These are phyloP conservation scores for Herpetomonas tarakana DNA, from an alignment of 208 protist species.

Conservation along the genomic window DNA sequence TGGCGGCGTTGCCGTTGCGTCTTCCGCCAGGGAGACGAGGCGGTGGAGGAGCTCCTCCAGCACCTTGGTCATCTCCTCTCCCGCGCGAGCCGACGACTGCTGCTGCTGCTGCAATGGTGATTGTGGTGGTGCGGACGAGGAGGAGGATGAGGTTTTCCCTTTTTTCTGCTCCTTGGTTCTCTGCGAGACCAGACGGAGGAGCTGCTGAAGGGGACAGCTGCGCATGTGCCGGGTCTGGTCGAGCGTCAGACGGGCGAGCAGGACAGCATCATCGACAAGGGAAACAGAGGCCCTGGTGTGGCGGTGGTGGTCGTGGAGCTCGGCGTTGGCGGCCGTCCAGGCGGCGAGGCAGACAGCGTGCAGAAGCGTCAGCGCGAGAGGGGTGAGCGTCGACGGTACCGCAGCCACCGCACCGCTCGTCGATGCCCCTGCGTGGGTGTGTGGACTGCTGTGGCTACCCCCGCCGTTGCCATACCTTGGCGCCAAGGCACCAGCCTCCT, in stretches of 20 bases:
- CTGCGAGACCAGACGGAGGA: constrained; percentile 36
- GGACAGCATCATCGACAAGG: constrained; percentile 32
- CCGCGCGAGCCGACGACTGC: not conserved
- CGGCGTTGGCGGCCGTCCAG: constrained; percentile 22
- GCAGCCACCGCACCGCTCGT: not conserved
- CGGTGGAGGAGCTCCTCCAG: constrained; percentile 15
- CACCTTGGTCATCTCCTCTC: constrained; percentile 5
- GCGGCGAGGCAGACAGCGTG: constrained; percentile 31
- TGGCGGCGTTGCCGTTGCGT: not conserved
- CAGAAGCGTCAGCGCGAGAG: constrained; percentile 55
- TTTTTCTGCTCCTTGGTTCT: not conserved
- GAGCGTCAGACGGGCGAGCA: constrained; percentile 58
- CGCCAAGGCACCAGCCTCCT: not conserved
- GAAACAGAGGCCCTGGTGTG: not conserved
- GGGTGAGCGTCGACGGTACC: constrained; percentile 47
- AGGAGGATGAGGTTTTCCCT: not conserved
- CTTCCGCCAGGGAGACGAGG: constrained; percentile 16
- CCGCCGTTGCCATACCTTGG: not conserved
- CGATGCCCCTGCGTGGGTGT: not conserved
- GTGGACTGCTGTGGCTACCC: not conserved
- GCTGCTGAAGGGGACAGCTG: constrained; percentile 52
- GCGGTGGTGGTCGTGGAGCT: constrained; percentile 2
- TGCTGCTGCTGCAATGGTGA: not conserved
- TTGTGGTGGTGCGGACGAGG: not conserved
- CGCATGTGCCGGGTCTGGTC: constrained; percentile 59